Conservation (phyloP, 2,329 filamentous ascomycete genomes). For the Fusarium zealandicum region DNA sequence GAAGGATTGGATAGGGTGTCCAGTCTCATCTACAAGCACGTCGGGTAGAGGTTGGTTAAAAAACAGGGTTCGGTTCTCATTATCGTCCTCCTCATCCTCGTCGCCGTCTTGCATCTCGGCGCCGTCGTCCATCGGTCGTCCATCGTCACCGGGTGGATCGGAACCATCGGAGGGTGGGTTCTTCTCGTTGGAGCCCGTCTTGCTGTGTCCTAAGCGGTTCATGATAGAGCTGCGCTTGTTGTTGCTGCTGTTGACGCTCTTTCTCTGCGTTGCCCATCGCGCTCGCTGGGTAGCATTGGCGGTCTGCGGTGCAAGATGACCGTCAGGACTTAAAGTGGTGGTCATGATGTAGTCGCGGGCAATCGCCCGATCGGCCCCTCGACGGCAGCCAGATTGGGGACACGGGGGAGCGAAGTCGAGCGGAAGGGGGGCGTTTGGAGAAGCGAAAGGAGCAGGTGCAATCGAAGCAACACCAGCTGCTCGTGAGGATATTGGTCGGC, state of each 20-base stretch:
- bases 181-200: slow-evolving; percentile 71
- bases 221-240: slow-evolving; percentile 85
- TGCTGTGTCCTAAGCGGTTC: slow-evolving; percentile 74
- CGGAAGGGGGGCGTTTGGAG: slow-evolving; percentile 18
- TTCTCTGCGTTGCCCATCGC: slow-evolving; percentile 95
- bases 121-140: slow-evolving; percentile 40
- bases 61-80: slow-evolving; percentile 69
- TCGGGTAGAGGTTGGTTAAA: slow-evolving; percentile 85
- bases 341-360: slow-evolving; percentile 49
- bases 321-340: slow-evolving; percentile 44
- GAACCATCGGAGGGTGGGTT: slow-evolving; percentile 56
- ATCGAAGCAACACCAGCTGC: slow-evolving; percentile 36
- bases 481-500: slow-evolving; percentile 28
- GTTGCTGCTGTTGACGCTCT: slow-evolving; percentile 75
- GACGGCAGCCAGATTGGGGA: slow-evolving; percentile 48
- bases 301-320: slow-evolving; percentile 36
- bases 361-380: slow-evolving; percentile 49
- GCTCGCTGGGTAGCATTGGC: slow-evolving; percentile 70
- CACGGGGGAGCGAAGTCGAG: slow-evolving; percentile 27
- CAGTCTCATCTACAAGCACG: slow-evolving; percentile 80
- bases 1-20: slow-evolving; percentile 73
- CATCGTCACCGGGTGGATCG: slow-evolving; percentile 36
- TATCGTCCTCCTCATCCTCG: slow-evolving; percentile 50
- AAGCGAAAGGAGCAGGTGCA: slow-evolving; percentile 32
- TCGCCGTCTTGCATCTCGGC: slow-evolving; percentile 47